Evolutionary conservation across 2,329 filamentous ascomycete species (phyloP).

Genomic region (Botrytis deweyae): DNA sequence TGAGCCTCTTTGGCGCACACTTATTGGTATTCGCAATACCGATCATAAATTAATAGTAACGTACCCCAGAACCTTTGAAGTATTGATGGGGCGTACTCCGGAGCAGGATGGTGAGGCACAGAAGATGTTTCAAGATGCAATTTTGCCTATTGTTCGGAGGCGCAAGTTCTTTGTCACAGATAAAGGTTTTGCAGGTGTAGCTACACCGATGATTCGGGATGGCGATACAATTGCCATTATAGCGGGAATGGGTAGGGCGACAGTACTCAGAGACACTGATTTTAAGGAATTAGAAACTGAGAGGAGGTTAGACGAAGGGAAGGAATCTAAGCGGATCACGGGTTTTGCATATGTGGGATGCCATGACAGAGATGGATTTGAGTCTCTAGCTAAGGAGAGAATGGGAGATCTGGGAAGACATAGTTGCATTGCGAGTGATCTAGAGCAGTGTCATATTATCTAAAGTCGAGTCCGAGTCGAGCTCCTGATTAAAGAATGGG

Average conservation of each 20-base stretch:
- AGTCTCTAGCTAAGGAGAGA: background rate
- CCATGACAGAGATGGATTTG: background rate
- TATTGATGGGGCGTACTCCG: background rate
- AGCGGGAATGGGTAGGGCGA: background rate
- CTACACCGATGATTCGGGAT: constrained; percentile 6
- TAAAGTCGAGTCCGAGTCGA: background rate
- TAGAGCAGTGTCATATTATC: background rate
- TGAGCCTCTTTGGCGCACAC: constrained; percentile 3
- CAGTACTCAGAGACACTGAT: background rate
- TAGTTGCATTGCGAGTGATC: background rate
- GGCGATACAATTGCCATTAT: background rate
- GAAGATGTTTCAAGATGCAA: constrained; percentile 11
- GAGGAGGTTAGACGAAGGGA: background rate
- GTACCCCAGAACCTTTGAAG: background rate
- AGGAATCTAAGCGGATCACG: background rate
- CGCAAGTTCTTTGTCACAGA: constrained; percentile 9
- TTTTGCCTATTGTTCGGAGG: background rate
- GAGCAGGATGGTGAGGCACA: constrained; percentile 4
- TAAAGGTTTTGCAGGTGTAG: background rate
- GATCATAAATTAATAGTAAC: background rate
- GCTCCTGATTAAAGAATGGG: too few relatives aligned
- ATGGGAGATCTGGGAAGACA: background rate
- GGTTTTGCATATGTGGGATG: constrained; percentile 15
- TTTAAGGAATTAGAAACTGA: background rate
- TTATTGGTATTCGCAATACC: constrained; percentile 14